phyloP scores from a whole-genome alignment of 805 yeast species.

The Ogataea trehalophila region DNA sequence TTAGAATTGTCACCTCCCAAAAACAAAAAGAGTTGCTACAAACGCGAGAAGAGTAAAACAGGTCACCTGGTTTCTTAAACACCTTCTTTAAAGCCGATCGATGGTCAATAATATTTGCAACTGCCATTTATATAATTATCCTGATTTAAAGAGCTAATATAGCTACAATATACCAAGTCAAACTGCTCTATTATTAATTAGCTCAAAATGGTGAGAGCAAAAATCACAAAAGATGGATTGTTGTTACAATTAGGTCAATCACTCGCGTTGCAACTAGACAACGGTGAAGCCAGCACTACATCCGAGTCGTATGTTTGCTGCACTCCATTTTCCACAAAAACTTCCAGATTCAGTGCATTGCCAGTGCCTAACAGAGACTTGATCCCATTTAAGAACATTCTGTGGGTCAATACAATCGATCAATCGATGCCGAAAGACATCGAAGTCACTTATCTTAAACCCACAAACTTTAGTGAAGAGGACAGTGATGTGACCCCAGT shows the following conservation, averaged over 20 bases:
- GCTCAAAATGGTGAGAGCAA: conserved; percentile 9
- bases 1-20: no score
- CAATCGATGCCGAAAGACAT: conserved; percentile 13
- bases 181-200: not conserved
- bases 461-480: conserved; percentile 10
- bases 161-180: no score
- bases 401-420: conserved; percentile 22
- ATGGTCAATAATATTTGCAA: no score
- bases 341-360: conserved; percentile 4
- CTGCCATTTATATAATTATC: no score
- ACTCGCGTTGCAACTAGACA: not conserved
- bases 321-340: conserved; percentile 11
- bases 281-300: not conserved
- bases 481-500: not conserved
- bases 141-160: no score
- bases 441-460: conserved; percentile 18
- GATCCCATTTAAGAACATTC: conserved; percentile 22
- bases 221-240: conserved; percentile 7
- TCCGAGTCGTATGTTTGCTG: conserved; percentile 1
- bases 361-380: conserved; percentile 6
- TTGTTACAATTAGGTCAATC: not conserved
- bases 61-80: no score
- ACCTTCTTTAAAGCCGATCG: no score
- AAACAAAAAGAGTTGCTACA: no score
- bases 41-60: no score